Base-by-base conservation (phyloP, 192 early-diverging fungal species). In the Rhizophlyctis rosea region DNA sequence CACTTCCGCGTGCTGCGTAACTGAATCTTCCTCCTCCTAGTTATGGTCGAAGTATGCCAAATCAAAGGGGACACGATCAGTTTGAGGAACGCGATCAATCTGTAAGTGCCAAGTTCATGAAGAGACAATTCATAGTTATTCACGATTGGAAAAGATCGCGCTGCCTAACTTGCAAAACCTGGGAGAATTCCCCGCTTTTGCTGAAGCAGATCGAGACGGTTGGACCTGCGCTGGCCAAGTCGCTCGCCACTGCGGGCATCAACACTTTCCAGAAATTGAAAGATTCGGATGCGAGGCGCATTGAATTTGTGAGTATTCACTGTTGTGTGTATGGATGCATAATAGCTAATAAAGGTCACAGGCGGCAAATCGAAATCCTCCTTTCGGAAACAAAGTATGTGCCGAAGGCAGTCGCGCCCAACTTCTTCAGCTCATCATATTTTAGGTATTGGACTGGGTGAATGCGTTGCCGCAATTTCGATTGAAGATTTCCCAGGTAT, bases 151-250 rank as follows among this genome's bases (percentile, higher is more conserved):
- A 11, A 35, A 77, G 65, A 59, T 34, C 74, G 51, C 63, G 79
- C 60, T 44, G 79, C 68, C 64, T 80, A 14, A 55, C 55, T 21
- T 73, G 76, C 7, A 70, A 65, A 50, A 72, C 73, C 33, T 75
- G 75, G 69, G 82, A 83, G 33, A 50, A 71, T 34, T 65, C 72
- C 3, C 61, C 77, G 1, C 65, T 74, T 3, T 35, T 82, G 24
- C 34, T 85, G 23, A 76, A 80, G 61, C 86, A 88, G 64, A 70
- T 88, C 27, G 77, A 81, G 11, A 77, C 75, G 3, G 70, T 88
- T 33, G 87, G 87, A 0, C 81, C 79, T 2, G 68, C 71, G 13
- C 69, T 78, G 11, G 65, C 84, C 0, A 71, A 70, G 28, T 68
- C 51, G 11, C 67, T 88, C 2, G 76, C 75, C 55, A 73, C 58